Evolutionary conservation across 768 basidiomycete species (phyloP).

Genomic region (Mycena chlorophos): DNA sequence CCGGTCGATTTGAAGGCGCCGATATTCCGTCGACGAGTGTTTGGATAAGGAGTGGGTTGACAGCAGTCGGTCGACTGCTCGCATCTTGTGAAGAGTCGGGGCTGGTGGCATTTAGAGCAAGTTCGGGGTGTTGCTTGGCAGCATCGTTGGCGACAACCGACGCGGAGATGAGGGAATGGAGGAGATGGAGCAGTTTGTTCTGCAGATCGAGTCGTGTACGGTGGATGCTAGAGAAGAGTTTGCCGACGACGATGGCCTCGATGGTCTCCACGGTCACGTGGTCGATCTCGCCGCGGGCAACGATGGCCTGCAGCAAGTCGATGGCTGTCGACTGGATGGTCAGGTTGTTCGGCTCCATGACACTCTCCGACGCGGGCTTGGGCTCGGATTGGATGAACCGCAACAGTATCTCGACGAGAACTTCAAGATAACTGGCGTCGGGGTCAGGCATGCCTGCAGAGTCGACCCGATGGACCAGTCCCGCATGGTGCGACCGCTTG

Average conservation of each 20-base stretch:
- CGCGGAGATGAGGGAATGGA: slow-evolving; percentile 81
- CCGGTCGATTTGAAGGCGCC: slow-evolving; percentile 64
- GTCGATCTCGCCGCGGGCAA: slow-evolving; percentile 81
- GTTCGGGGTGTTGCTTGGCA: slow-evolving; percentile 32
- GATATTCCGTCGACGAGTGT: slow-evolving; percentile 82
- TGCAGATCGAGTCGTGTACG: slow-evolving; percentile 75
- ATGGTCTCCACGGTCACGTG: slow-evolving; percentile 56
- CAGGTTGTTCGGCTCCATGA: slow-evolving; percentile 63
- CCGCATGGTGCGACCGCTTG: slow-evolving; percentile 63
- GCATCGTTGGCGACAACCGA: slow-evolving; percentile 44
- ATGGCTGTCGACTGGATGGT: slow-evolving; percentile 72
- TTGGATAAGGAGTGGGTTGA: slow-evolving; percentile 75
- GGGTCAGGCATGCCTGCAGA: slow-evolving; percentile 43
- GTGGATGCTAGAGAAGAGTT: slow-evolving; percentile 76
- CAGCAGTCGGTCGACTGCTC: slow-evolving; percentile 40
- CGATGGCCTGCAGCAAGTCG: slow-evolving; percentile 80
- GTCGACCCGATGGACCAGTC: slow-evolving; percentile 61
- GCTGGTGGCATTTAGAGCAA: slow-evolving; percentile 33
- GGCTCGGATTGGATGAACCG: slow-evolving; percentile 85
- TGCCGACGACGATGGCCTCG: slow-evolving; percentile 70
- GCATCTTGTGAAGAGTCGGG: slow-evolving; percentile 35
- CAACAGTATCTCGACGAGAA: slow-evolving; percentile 69
- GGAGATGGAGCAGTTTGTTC: slow-evolving; percentile 88
- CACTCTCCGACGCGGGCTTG: slow-evolving; percentile 40
- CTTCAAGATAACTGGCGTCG: slow-evolving; percentile 74